Conservation (phyloP, 352 stramenopile genomes). For the Phytophthora agathidicida region DNA sequence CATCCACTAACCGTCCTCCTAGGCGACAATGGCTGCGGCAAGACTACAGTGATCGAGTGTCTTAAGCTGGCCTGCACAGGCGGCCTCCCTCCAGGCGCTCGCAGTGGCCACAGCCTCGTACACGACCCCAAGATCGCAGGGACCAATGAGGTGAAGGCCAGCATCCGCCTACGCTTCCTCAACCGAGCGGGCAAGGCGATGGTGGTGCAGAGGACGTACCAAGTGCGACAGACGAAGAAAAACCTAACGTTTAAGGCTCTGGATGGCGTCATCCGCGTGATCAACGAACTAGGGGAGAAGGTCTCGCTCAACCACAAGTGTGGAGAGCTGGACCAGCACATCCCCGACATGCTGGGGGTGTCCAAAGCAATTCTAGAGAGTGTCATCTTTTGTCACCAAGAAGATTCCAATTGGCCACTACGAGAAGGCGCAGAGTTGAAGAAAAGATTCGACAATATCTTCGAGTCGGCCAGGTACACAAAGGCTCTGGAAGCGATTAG, state of each 20-base stretch:
- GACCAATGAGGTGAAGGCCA: constrained; percentile 93
- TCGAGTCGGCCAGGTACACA: constrained; percentile 98
- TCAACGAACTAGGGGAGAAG: constrained; percentile 91
- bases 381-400: constrained; percentile 99
- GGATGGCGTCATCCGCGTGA: constrained; percentile 94
- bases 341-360: constrained; percentile 96
- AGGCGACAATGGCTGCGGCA: constrained; percentile 96
- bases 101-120: constrained; percentile 94
- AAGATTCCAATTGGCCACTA: constrained; percentile 98
- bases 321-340: constrained; percentile 93
- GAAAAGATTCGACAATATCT: constrained; percentile 99
- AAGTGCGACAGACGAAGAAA: constrained; percentile 94
- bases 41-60: constrained; percentile 99
- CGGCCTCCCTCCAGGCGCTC: constrained; percentile 90
- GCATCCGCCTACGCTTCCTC: constrained; percentile 92
- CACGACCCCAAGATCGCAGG: constrained; percentile 95
- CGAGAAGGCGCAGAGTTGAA: constrained; percentile 97
- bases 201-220: constrained; percentile 95
- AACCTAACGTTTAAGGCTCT: constrained; percentile 95
- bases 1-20: constrained; percentile 99
- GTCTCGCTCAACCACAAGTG: constrained; percentile 96
- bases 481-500: constrained; percentile 98
- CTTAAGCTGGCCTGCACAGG: constrained; percentile 98
- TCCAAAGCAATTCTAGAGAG: constrained; percentile 98
- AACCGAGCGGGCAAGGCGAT: constrained; percentile 87